Percentiles rank a stretch among this genome's conserved stretches.
These are phyloP conservation scores for Chrysochromulina parva DNA, from an alignment of 78 protist species.

Conservation along the genomic window DNA sequence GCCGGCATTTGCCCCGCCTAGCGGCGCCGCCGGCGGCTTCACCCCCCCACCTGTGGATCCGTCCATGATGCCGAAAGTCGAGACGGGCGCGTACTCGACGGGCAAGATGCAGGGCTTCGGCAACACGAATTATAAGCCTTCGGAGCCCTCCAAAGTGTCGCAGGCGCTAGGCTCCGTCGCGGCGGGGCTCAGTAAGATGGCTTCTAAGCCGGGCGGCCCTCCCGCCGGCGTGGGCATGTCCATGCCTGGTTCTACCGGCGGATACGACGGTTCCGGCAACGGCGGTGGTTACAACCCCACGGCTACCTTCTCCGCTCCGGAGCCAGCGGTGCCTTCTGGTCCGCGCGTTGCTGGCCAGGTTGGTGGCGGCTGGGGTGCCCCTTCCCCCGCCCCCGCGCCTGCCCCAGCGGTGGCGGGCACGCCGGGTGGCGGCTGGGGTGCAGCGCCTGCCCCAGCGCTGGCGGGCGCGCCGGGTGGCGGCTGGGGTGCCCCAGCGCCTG, in stretches of 20 bases:
- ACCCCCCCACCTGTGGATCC: not conserved
- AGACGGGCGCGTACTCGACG: slow-evolving; percentile 6
- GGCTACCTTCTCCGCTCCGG: no score
- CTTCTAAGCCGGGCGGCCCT: no score
- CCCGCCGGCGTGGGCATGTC: no score
- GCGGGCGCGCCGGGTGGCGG: not conserved
- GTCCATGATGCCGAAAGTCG: not conserved
- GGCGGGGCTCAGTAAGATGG: no score
- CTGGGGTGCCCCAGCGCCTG: not conserved
- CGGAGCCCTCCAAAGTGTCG: not conserved
- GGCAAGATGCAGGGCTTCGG: slow-evolving; percentile 9
- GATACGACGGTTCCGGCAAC: not conserved
- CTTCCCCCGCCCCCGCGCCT: not conserved
- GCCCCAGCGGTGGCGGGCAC: not conserved
- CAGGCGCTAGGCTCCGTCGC: not conserved
- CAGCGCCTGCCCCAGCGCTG: not conserved
- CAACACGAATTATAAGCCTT: not conserved
- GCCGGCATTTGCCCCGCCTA: not conserved
- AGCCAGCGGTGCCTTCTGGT: no score
- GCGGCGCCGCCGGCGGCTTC: not conserved
- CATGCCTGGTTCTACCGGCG: not conserved
- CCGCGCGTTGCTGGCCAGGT: not conserved
- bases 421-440: not conserved
- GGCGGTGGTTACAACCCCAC: not conserved
- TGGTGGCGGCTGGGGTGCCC: not conserved